Base-by-base conservation (phyloP, 176 grass and related monocot species). In the Triticum urartu region DNA sequence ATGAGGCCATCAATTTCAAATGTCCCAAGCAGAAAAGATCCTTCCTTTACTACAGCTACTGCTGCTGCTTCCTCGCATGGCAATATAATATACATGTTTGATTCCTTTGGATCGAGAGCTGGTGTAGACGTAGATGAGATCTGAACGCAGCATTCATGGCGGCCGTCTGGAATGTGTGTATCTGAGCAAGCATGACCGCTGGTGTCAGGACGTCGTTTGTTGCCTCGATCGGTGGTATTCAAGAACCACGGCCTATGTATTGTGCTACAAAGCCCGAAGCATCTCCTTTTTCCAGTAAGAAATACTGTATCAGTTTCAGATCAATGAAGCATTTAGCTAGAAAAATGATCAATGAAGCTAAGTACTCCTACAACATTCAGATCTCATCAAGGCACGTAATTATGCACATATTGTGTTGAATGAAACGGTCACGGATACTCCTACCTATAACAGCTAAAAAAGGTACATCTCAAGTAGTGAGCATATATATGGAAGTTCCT, bases 1-100 rank as follows among this genome's bases (percentile, higher is more conserved):
- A 89, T 85, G 87, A 79, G 79, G 77, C 83, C 87, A 86, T 92
- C 90, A 36, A 83, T 89, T 89, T 92, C 79, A 92, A 89, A 89
- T 75, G 68, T 32, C 38, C 14, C 72, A 22, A 56, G 68, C 75
- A 62, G 67, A 48, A 65, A 64, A 81, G 47, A 85, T 83, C 36
- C 59, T 69, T 78, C 25, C 2, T 75, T 58, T 66, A 6, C 69
- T 58, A 59, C 18, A 40, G 43, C 62, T 68, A 36, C 58, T 76
- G 24, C 60, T 60, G 26, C 24, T 77, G 4, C 40, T 13, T 34
- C 4, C 18, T 48, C 45, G 70, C 28, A 30, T 30, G 28, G 28
- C 70, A 64, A 84, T 84, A 81, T 67, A 65, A 65, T 81, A 74
- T 38, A 7, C 25, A 56, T 11, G 15, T 26, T 59, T 28, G 83